phyloP scores from a whole-genome alignment of 192 early-diverging fungal genomes.

The Irineochytrium annulatum region DNA sequence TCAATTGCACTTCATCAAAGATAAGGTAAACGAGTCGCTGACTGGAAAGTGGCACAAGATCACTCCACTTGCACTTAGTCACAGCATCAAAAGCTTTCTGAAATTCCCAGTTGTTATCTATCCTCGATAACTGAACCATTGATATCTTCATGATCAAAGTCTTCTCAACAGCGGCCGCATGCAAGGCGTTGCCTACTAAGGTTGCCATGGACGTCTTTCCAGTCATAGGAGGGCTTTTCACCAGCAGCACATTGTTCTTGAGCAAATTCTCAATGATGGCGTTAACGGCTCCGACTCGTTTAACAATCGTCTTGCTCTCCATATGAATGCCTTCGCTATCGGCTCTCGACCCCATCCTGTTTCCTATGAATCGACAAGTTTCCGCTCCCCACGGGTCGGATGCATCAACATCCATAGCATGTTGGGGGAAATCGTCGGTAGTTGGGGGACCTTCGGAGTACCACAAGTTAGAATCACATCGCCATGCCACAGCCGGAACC shows the following conservation, averaged over 20 bases:
- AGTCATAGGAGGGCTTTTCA: conserved; percentile 12
- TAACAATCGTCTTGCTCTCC: background rate
- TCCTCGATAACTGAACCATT: background rate
- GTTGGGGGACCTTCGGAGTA: no score
- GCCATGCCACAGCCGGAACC: no score
- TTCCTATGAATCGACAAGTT: no score
- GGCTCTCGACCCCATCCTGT: no score
- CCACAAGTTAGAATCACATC: no score
- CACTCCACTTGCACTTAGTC: no score
- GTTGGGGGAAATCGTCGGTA: no score
- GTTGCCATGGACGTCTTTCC: conserved; percentile 8
- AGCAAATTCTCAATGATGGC: background rate
- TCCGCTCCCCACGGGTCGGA: no score
- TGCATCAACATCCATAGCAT: background rate
- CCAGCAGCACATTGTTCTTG: background rate
- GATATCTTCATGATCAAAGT: background rate
- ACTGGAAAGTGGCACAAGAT: background rate
- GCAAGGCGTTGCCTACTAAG: background rate
- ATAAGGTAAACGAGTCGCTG: conserved; percentile 6
- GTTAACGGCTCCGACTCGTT: conserved; percentile 1
- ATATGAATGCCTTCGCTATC: conserved; percentile 7
- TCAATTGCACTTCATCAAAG: conserved; percentile 1
- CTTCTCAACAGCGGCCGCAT: background rate
- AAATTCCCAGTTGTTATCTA: no score
- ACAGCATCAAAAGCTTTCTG: no score